Base-by-base conservation (phyloP, 441 rosid genomes). In the Rhodomyrtus psidioides region DNA sequence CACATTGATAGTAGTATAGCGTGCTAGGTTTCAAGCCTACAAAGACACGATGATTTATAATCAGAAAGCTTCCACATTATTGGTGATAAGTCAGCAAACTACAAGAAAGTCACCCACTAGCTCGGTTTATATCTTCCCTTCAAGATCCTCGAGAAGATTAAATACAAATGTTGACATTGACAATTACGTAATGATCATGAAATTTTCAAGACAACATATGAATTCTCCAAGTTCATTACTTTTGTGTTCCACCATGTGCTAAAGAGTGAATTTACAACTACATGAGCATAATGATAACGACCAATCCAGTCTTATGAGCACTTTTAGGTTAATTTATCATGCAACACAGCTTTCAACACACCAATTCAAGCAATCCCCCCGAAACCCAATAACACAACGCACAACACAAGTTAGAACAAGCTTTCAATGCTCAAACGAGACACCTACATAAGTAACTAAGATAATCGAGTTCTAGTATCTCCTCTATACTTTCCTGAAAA, bases 1-100 rank as follows among this genome's bases (percentile, higher is more conserved):
- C 98, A 12, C 98, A 97, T 89, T 62, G 93, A 79, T 95, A 97
- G 79, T 87, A 90, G 60, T 95, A 97, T 65, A 90, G 30, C 5
- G 93, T 94, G 87, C 88, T 86, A n/a, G 95, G 94, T 87, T 91
- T 89, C 89, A 96, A 91, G 51, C 93, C 97, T 94, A 90, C 85
- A 76, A 70, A 70, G 49, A 70, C 79, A 34, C 2, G 0, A 70
- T 10, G 49, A 70, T 70, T 39, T 34, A 70, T 39, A 34, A 70
- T 70, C 79, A 70, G 79, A 70, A 70, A 21, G n/a, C 49, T 70
- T 70, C 39, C 79, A 39, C 49, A 39, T 34, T 39, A 70, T 5
- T 10, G 15, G 79, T 21, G n/a, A 21, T 39, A 23, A 39, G 49
- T 39, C 49, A n/a, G 39, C 49, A 70, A 70, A 39, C 42, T 39